Evolutionary conservation across 495 filamentous ascomycete species (phyloP), one percentile per base, ranked within the genome.

Genomic region (Penicillium paxilli): DNA sequence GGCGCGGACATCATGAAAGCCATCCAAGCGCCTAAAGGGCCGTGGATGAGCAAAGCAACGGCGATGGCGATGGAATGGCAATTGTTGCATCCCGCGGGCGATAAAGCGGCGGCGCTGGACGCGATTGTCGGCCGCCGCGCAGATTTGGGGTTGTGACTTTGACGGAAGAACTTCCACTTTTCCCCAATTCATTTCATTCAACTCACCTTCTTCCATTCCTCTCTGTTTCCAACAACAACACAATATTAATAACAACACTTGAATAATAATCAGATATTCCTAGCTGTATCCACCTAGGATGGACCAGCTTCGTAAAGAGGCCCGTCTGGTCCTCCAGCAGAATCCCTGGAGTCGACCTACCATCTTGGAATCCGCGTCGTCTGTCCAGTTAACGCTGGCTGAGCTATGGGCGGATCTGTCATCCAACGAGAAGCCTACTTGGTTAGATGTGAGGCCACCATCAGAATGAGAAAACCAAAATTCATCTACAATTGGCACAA

Each of bases 61-160:
- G 83, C 89, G 7, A 71, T 87, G 14, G 83, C 85, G 24, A 78
- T 94, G 66, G 82, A 83, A 51, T 97, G 91, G 90, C 95, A 98
- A 73, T 75, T 98, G 23, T 75, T 87, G 25, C 83, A 97, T 65
- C 90, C 92, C 3, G 81, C 81, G 2, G 71, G 69, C 6, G 84
- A 88, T 47, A 77, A 84, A 16, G 65, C 77, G 6, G 80, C 75
- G 19, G 90, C 79, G 5, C 74, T 96, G 52, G 83, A 89, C 55
- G 84, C 86, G 61, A 78, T 94, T 16, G 53, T 66, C 35, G 65
- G 64, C 35, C 78, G 75, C 64, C 75, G 73, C 57, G 65, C 68
- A 41, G 84, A 90, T 65, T 69, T 90, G 47, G 76, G 77, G 33
- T 78, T 87, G 45, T 58, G 58, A 60, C 37, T 30, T 30, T 5